These are phyloP conservation scores for Monosporascus sp. DNA, from an alignment of 2,329 filamentous ascomycete species.

Conservation along the genomic window DNA sequence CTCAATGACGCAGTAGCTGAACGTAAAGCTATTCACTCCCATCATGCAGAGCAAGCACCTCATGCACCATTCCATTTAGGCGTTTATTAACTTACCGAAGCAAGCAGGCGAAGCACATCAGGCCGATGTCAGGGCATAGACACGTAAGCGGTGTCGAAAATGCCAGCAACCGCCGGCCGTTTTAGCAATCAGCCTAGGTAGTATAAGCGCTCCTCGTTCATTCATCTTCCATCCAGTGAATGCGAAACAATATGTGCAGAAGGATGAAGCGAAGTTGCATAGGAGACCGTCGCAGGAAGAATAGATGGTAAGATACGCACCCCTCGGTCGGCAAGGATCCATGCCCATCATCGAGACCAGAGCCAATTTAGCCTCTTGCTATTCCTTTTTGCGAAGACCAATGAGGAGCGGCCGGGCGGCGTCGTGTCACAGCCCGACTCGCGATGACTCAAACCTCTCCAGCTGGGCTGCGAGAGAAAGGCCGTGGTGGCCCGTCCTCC, in stretches of 20 bases:
- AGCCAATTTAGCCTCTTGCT: neutral
- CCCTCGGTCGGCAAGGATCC: neutral
- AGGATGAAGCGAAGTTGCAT: too few relatives aligned
- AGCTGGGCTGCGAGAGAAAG: neutral
- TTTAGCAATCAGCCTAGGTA: too few relatives aligned
- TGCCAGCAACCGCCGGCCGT: too few relatives aligned
- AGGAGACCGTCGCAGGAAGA: too few relatives aligned
- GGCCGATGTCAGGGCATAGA: neutral
- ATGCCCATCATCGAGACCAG: neutral
- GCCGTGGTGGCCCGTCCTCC: neutral
- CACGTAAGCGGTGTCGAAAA: too few relatives aligned
- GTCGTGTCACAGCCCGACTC: neutral
- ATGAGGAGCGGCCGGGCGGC: neutral
- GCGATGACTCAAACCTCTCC: neutral
- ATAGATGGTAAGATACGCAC: too few relatives aligned
- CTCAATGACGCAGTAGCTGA: neutral
- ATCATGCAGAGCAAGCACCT: neutral
- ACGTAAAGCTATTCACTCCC: neutral
- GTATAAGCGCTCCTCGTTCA: too few relatives aligned
- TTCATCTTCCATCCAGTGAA: too few relatives aligned
- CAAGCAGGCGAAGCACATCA: neutral
- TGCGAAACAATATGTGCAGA: too few relatives aligned
- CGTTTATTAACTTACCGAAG: too few relatives aligned
- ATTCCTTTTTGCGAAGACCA: neutral
- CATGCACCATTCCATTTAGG: too few relatives aligned